A percentile compares a stretch with the other conserved stretches of the same genome.
Conservation (phyloP, 768 basidiomycete genomes). For the Boletus huronensis region DNA sequence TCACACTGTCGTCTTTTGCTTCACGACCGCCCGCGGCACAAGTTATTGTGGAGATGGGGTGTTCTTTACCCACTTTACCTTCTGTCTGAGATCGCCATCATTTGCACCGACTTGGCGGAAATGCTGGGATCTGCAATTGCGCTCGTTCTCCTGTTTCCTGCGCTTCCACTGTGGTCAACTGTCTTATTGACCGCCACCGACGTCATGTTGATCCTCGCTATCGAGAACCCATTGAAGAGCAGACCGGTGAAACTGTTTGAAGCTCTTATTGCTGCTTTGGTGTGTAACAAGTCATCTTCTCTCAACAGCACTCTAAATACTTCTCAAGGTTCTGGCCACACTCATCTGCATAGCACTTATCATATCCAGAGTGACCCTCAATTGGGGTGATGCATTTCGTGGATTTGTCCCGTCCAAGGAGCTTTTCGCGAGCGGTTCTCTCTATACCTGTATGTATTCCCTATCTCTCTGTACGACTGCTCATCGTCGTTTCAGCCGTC, state of each 20-base stretch:
- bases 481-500: slow-evolving; percentile 43
- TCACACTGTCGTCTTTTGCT: slow-evolving; percentile 62
- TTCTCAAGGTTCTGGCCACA: slow-evolving; percentile 57
- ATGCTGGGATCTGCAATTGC: slow-evolving; percentile 81
- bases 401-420: slow-evolving; percentile 74
- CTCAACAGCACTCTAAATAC: not conserved
- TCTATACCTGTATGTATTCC: slow-evolving; percentile 59
- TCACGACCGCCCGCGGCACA: slow-evolving; percentile 60
- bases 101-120: slow-evolving; percentile 79
- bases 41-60: slow-evolving; percentile 52
- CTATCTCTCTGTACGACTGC: slow-evolving; percentile 7
- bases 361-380: slow-evolving; percentile 62
- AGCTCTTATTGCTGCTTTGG: slow-evolving; percentile 56
- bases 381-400: slow-evolving; percentile 70
- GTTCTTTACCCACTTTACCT: slow-evolving; percentile 63
- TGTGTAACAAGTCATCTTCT: slow-evolving; percentile 28
- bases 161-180: slow-evolving; percentile 64
- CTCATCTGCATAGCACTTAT: slow-evolving; percentile 77
- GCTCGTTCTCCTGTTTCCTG: slow-evolving; percentile 68
- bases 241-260: slow-evolving; percentile 70
- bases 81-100: slow-evolving; percentile 66
- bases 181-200: slow-evolving; percentile 68
- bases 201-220: slow-evolving; percentile 64
- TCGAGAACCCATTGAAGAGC: slow-evolving; percentile 67
- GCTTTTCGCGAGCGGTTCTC: slow-evolving; percentile 50